Conservation (phyloP, 176 grass and related monocot species). For the Dendrocalamus sinicus region DNA sequence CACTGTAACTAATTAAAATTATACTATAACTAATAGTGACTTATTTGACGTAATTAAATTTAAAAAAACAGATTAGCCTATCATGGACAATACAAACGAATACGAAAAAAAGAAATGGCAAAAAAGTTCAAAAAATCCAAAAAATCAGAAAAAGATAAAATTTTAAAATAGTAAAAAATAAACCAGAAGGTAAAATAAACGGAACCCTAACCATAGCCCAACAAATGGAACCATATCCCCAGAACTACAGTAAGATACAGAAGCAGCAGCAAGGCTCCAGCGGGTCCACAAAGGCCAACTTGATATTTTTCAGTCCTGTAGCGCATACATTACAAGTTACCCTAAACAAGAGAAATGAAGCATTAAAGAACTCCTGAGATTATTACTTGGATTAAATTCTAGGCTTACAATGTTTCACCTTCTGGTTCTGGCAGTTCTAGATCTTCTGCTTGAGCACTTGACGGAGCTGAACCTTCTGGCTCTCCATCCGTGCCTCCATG, state of each 20-base stretch:
- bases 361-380: slow-evolving; percentile 38
- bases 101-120: too few species aligned
- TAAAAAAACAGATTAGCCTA: too few species aligned
- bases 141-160: too few species aligned
- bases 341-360: slow-evolving; percentile 50
- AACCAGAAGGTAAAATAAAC: accelerated
- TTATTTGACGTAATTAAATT: too few species aligned
- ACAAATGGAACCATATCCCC: slow-evolving; percentile 28
- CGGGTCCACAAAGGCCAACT: slow-evolving; percentile 46
- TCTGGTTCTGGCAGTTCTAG: slow-evolving; percentile 45
- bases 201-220: slow-evolving; percentile 17
- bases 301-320: slow-evolving; percentile 32
- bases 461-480: slow-evolving; percentile 87
- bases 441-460: slow-evolving; percentile 95
- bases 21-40: accelerated
- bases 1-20: too few species aligned
- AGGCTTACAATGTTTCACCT: slow-evolving; percentile 9
- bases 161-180: too few species aligned
- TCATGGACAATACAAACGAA: too few species aligned
- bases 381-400: slow-evolving; percentile 56
- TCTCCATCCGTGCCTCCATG: slow-evolving; percentile 92
- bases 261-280: slow-evolving; percentile 41
- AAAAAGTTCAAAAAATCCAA: too few species aligned
- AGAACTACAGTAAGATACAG: slow-evolving; percentile 47
- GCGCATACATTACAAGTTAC: slow-evolving; percentile 54